Percentiles rank a stretch among this genome's conserved stretches.
These are phyloP conservation scores for Aspergillus fischeri DNA, from an alignment of 2,329 filamentous ascomycete genomes.

Conservation along the genomic window DNA sequence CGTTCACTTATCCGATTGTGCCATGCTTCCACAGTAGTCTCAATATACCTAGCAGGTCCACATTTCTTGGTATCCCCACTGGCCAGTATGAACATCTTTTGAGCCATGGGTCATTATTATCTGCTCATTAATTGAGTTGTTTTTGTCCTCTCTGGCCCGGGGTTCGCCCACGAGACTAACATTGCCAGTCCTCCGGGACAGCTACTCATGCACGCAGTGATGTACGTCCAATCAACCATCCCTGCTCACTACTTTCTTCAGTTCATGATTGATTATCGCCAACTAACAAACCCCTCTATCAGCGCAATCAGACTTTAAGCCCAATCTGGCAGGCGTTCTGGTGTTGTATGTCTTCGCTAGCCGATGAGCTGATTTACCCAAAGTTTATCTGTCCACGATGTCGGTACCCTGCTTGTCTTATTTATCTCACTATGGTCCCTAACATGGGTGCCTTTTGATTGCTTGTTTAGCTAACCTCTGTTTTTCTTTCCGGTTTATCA, in stretches of 20 bases:
- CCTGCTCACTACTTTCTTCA: not conserved
- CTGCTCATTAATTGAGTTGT: not conserved
- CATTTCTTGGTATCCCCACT: not conserved
- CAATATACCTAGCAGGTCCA: too few species aligned
- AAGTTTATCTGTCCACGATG: slow-evolving; percentile 7
- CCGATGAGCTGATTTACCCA: not conserved
- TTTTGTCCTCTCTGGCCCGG: not conserved
- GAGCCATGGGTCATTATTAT: not conserved
- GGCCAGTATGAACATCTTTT: not conserved
- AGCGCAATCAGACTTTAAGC: not conserved
- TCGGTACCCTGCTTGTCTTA: slow-evolving; percentile 4
- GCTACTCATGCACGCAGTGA: not conserved
- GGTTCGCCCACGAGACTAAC: not conserved
- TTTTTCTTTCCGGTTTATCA: slow-evolving; percentile 5
- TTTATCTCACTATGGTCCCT: slow-evolving; percentile 1
- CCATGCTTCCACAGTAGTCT: too few species aligned
- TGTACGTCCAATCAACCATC: not conserved
- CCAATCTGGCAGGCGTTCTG: not conserved
- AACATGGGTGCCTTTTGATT: slow-evolving; percentile 4
- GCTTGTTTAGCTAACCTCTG: slow-evolving; percentile 1
- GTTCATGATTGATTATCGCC: not conserved
- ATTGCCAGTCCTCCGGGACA: not conserved
- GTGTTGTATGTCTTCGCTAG: not conserved
- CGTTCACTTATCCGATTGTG: too few species aligned
- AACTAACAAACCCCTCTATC: not conserved